Evolutionary conservation across 257 asterid genomes (phyloP), one percentile per base, ranked within the genome.

Genomic region (Ilex aquifolium): DNA sequence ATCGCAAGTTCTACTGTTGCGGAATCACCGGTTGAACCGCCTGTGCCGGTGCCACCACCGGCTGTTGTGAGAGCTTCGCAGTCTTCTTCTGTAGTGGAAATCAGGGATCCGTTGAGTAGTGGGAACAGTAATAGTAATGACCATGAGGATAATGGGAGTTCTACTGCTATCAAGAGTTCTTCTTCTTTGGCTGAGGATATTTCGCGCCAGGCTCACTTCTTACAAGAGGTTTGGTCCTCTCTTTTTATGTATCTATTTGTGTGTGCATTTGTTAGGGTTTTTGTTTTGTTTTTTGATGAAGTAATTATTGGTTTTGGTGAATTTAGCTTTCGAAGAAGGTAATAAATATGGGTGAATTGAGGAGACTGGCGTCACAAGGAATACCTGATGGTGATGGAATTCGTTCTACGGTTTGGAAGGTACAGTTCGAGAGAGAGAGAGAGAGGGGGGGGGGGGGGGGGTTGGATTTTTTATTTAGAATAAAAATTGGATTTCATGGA

Each of bases 341-440:
- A 30, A 75, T 92, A 79, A 80, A 86, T 63, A 70, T 86, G 85
- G 95, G 87, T 49, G 97, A 86, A 76, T 72, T 92, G 56, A 73
- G 97, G 79, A 88, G 75, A 80, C 75, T 92, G 51, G 90, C 95
- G 65, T 83, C 90, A 10, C 97, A 85, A 74, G 95, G 98, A 60
- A 62, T 87, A 70, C 95, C 97, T 5, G 97, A 89, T 67, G 97
- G 87, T 72, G 86, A 84, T 75, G 95, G 96, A 61, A 79, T 89
- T 69, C 98, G 97, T 21, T 79, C 98, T 51, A 79, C 79, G 2
- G 95, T 85, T 57, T 92, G 98, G 97, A 88, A 92, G 97, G 98
- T 92, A 82, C 30, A 6, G 52, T 46, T 46, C 14, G n/a, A 46
- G 14, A 21, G 27, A 21, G 27, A 21, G 1, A 21, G 1, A 21